These are phyloP conservation scores for Synura sp. DNA, from an alignment of 352 stramenopile species.

Conservation along the genomic window DNA sequence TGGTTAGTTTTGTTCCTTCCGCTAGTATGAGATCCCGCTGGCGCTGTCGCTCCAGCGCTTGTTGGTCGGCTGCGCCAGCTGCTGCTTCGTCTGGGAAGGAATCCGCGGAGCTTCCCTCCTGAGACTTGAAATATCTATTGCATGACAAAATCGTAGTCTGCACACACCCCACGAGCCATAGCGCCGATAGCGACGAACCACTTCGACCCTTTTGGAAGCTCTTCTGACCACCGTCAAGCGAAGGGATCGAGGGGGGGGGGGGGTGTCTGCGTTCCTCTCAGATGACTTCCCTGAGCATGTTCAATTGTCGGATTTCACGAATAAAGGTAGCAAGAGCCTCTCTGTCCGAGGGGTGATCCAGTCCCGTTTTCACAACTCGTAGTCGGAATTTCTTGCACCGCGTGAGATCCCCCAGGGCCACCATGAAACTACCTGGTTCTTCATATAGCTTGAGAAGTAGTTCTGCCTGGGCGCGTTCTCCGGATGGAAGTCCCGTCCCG, in stretches of 20 bases:
- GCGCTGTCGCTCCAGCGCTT: neutral
- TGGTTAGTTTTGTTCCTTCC: neutral
- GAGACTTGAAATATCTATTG: neutral
- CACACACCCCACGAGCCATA: neutral
- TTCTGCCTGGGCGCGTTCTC: neutral
- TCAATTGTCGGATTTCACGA: neutral
- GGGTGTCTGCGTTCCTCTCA: neutral
- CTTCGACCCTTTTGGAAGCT: conserved; percentile 17
- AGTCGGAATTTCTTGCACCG: neutral
- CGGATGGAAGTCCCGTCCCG: neutral
- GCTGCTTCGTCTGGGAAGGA: neutral
- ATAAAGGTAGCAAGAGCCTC: neutral
- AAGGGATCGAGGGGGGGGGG: neutral
- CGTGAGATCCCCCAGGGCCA: conserved; percentile 10
- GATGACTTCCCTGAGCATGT: neutral
- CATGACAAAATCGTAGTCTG: conserved; percentile 3
- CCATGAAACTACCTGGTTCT: neutral
- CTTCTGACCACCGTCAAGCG: neutral
- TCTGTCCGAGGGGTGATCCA: neutral
- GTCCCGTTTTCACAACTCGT: neutral
- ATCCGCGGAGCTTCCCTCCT: no score
- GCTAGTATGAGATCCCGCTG: neutral
- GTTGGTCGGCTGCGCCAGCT: neutral
- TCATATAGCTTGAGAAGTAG: neutral
- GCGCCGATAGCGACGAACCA: conserved; percentile 1